phyloP scores from a whole-genome alignment of 139 green algal species.

The Coelastrella sp. region DNA sequence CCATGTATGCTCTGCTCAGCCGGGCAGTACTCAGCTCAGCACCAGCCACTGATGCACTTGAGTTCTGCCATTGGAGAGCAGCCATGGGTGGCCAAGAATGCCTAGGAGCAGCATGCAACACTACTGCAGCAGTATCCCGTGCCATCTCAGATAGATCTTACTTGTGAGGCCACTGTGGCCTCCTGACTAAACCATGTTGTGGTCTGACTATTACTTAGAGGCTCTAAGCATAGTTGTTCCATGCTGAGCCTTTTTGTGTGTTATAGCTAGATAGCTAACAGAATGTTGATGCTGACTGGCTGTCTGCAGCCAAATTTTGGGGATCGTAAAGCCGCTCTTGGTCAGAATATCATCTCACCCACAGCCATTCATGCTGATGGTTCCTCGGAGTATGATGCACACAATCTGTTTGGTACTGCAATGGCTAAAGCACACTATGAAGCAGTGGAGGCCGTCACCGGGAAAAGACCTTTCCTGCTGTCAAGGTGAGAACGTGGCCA shows the following conservation, averaged over 20 bases:
- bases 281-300: background rate
- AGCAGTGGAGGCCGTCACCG: background rate
- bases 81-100: too few relatives aligned
- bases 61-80: too few relatives aligned
- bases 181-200: too few relatives aligned
- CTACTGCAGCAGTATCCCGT: too few relatives aligned
- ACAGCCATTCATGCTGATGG: background rate
- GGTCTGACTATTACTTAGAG: too few relatives aligned
- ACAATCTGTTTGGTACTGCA: constrained; percentile 30
- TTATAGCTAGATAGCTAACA: background rate
- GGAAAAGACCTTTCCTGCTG: constrained; percentile 38
- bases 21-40: too few relatives aligned
- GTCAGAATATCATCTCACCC: background rate
- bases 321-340: background rate
- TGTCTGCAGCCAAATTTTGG: background rate
- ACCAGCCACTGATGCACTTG: too few relatives aligned
- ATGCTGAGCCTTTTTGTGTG: background rate
- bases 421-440: constrained; percentile 9
- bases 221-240: background rate
- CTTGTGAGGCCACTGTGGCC: background rate
- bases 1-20: too few relatives aligned
- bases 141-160: background rate
- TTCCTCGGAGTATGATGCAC: constrained; percentile 22
- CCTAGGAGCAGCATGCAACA: too few relatives aligned
- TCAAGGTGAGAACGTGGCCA: background rate